Evolutionary conservation across 139 green algal species (phyloP), one percentile per base, ranked within the genome.

Genomic region (Choricystis sp.): DNA sequence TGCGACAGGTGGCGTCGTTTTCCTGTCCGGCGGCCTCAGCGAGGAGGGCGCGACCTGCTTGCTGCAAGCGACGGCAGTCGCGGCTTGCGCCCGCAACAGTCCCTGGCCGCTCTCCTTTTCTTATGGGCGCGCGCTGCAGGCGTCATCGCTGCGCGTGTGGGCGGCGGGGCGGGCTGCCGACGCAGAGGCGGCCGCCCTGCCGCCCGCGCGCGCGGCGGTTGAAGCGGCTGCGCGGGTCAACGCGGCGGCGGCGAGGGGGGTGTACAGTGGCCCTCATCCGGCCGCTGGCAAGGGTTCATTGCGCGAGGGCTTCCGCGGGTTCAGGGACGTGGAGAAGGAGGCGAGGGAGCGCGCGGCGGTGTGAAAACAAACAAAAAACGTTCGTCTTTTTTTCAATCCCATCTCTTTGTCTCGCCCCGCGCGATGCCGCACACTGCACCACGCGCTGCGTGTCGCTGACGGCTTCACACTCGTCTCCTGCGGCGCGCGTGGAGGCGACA

Each of bases 71-170:
- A 83, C 92, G 65, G 86, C 88, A 14, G 69, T 26, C 74, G 70
- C 25, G 61, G 62, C 48, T 74, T 71, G 21, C 9, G 9, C 9
- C 9, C 40, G 40, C 40, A 52, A 9, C 40, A n/a, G n/a, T n/a
- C 88, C 90, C 31, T 98, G 92, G 91, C 68, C 78, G 24, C 73
- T 97, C 16, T 89, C 86, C 28, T 98, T 96, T 75, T 94, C 83
- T 3, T 98, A 89, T 69, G 92, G 91, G 4, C 75, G 92, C 5
- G 92, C 86, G 16, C 68, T 98, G 59, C 92, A 98, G 74, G 74
- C 40, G 40, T 52, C 40, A 65, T 52, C n/a, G 26, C 1, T 14
- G 1, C 22, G n/a, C 22, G 2, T 61, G 56, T 63, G 49, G 52
- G 63, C 57, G 31, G 26, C 30, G 3, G 52, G 49, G 9, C 26